These are phyloP conservation scores for Fusarium metavorans DNA, from an alignment of 2,329 filamentous ascomycete species.

Conservation along the genomic window DNA sequence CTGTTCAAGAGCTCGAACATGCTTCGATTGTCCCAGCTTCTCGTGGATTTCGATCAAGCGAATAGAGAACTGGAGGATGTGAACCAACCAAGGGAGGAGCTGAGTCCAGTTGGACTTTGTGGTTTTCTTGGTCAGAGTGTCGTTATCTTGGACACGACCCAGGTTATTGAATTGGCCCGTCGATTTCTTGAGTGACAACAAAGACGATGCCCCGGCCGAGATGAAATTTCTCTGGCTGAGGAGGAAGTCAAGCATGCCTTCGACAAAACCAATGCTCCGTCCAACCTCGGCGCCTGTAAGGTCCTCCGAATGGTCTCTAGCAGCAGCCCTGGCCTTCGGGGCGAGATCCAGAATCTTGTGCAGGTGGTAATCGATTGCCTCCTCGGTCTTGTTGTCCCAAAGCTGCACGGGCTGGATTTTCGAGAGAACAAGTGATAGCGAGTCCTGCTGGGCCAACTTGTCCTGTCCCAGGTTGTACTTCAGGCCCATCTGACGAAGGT, in stretches of 20 bases:
- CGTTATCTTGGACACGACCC: constrained; percentile 43
- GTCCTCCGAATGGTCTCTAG: constrained; percentile 84
- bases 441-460: constrained; percentile 78
- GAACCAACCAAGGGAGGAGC: constrained; percentile 70
- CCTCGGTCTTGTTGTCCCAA: constrained; percentile 37
- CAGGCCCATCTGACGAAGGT: constrained; percentile 89
- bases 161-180: constrained; percentile 54
- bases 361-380: constrained; percentile 76
- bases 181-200: constrained; percentile 54
- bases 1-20: constrained; percentile 56
- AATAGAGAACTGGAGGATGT: constrained; percentile 73
- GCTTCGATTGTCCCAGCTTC: constrained; percentile 69
- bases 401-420: constrained; percentile 58
- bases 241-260: constrained; percentile 80
- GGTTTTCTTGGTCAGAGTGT: constrained; percentile 34
- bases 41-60: constrained; percentile 75
- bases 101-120: constrained; percentile 41
- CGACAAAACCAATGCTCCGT: constrained; percentile 85
- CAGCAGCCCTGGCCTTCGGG: constrained; percentile 73
- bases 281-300: constrained; percentile 83
- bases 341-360: constrained; percentile 83
- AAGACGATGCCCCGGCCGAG: constrained; percentile 52
- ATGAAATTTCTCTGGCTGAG: constrained; percentile 70
- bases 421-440: constrained; percentile 77
- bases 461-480: constrained; percentile 83